phyloP scores from a whole-genome alignment of 306 rosid species.

The Vicia villosa region DNA sequence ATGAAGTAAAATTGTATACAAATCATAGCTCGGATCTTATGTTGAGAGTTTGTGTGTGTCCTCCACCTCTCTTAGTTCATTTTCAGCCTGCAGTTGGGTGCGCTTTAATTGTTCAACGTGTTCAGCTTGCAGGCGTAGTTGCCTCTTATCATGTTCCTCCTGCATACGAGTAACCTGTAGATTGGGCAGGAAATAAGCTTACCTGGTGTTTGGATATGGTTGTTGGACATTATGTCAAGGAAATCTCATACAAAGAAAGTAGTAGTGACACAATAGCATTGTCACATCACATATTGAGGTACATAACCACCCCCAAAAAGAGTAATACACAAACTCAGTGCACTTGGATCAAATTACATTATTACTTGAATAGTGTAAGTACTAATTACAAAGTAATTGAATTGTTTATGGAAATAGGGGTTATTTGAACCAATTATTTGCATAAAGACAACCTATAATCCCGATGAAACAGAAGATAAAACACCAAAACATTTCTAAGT shows the following conservation, averaged over 20 bases:
- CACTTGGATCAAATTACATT: conserved; percentile 4
- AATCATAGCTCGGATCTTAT: conserved; percentile 7
- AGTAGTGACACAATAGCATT: conserved; percentile 8
- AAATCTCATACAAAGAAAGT: conserved; percentile 18
- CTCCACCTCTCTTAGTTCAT: conserved; percentile 75
- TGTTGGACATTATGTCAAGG: conserved; percentile 24
- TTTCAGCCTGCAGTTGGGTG: conserved; percentile 69
- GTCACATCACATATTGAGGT: conserved; percentile 8
- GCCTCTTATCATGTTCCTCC: conserved; percentile 67
- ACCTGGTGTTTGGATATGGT: conserved; percentile 19
- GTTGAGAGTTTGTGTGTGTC: not conserved
- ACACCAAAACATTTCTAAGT: conserved; percentile 25
- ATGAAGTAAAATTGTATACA: conserved; percentile 23
- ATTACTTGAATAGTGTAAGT: conserved; percentile 2
- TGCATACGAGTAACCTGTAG: conserved; percentile 66
- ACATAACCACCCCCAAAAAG: conserved; percentile 12
- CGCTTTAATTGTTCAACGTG: conserved; percentile 66
- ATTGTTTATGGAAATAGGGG: conserved; percentile 3
- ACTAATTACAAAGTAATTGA: conserved; percentile 5
- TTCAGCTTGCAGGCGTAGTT: conserved; percentile 52
- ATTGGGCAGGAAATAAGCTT: conserved; percentile 38
- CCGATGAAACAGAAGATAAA: conserved; percentile 10
- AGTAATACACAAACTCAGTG: conserved; percentile 15
- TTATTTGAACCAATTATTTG: conserved; percentile 18
- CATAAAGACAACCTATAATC: conserved; percentile 23